phyloP scores from a whole-genome alignment of 257 asterid species.

The Solanum pennellii region DNA sequence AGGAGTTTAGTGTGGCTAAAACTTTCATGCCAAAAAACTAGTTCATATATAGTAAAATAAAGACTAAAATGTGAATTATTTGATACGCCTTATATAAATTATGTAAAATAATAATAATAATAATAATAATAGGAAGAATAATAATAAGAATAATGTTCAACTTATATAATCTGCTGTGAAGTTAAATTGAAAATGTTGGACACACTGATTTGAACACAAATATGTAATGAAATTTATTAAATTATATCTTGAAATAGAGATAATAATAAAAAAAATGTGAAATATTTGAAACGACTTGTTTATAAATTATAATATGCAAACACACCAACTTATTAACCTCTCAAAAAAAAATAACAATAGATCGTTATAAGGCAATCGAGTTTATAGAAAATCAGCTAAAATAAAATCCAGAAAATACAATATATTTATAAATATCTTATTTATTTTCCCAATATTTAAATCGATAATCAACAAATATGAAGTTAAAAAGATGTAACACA shows the following conservation, averaged over 20 bases:
- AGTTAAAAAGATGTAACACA: neutral
- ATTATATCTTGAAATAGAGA: neutral
- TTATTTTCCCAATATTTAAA: neutral
- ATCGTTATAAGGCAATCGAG: neutral
- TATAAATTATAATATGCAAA: neutral
- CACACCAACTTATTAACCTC: neutral
- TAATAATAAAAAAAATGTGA: neutral
- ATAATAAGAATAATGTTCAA: no score
- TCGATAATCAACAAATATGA: neutral
- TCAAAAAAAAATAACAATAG: neutral
- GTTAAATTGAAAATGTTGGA: neutral
- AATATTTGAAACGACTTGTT: neutral
- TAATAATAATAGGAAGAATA: neutral
- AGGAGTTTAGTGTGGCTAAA: neutral
- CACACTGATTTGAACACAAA: neutral
- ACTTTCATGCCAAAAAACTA: neutral
- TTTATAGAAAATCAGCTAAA: neutral
- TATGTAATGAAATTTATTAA: neutral
- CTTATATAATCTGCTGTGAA: neutral
- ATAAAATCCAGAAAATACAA: neutral
- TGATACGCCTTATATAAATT: no score
- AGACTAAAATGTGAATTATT: no score
- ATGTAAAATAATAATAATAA: no score
- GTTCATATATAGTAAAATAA: neutral
- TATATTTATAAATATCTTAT: neutral